Evolutionary conservation across 805 yeast genomes (phyloP).

Genomic region (Wickerhamomyces pijperi): DNA sequence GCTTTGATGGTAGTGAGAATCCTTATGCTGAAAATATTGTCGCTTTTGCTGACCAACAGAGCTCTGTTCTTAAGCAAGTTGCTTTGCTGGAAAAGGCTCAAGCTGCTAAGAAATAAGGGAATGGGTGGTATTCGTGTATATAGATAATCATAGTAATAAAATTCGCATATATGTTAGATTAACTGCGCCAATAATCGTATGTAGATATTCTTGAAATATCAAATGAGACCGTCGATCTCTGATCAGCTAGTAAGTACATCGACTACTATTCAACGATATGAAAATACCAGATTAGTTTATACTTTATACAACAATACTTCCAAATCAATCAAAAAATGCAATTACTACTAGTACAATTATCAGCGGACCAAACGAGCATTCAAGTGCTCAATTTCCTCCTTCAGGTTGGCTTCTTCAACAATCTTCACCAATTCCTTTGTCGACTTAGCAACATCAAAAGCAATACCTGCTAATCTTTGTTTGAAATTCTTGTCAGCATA

Average conservation of each 20-base stretch:
- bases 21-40: conserved; percentile 77
- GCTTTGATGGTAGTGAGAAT: conserved; percentile 79
- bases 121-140: too few species aligned
- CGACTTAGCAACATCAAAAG: conserved; percentile 92
- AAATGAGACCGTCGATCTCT: too few species aligned
- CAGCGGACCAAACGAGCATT: conserved; percentile 39
- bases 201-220: too few species aligned
- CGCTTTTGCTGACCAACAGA: conserved; percentile 76
- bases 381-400: conserved; percentile 73
- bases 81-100: neutral
- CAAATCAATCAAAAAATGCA: neutral
- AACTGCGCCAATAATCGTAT: too few species aligned
- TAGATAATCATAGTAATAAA: too few species aligned
- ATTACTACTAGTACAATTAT: neutral
- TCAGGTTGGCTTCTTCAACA: conserved; percentile 86
- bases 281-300: too few species aligned
- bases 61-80: conserved; percentile 19
- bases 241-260: too few species aligned
- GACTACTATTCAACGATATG: too few species aligned
- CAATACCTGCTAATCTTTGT: conserved; percentile 90
- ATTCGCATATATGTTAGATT: too few species aligned
- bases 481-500: conserved; percentile 83
- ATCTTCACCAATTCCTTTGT: conserved; percentile 93
- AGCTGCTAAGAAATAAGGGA: neutral
- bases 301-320: neutral